Evolutionary conservation across 2,329 filamentous ascomycete species (phyloP).

Genomic region (Colletotrichum gloeosporioides): DNA sequence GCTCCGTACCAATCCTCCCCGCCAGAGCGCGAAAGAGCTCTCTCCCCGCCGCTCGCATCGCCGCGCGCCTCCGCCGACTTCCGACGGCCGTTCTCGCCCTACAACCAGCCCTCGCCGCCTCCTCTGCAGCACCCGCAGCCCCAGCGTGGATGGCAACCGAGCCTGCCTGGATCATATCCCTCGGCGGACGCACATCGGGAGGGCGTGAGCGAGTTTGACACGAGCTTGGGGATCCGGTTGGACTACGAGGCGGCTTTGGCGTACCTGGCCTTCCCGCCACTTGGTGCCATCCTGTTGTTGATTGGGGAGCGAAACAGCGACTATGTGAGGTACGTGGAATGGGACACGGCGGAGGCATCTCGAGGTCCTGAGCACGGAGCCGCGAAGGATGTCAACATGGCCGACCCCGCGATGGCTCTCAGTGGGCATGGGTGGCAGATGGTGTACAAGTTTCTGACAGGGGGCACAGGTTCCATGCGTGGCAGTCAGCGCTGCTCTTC

Average conservation of each 20-base stretch:
- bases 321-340: conserved; percentile 78
- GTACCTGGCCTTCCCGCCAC: conserved; percentile 83
- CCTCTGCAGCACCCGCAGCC: conserved; percentile 61
- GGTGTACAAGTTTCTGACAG: not conserved
- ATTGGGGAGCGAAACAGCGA: conserved; percentile 94
- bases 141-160: conserved; percentile 56
- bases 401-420: not conserved
- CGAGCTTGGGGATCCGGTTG: conserved; percentile 82
- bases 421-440: not conserved
- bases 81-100: conserved; percentile 58
- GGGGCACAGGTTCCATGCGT: conserved; percentile 81
- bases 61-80: conserved; percentile 63
- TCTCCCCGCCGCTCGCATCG: conserved; percentile 71
- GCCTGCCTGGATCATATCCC: conserved; percentile 43
- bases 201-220: conserved; percentile 85
- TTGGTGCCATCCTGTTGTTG: conserved; percentile 83
- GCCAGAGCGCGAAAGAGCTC: conserved; percentile 81
- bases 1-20: conserved; percentile 95
- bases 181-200: conserved; percentile 47
- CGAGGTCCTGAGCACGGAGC: not conserved
- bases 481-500: conserved; percentile 89
- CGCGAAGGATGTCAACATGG: not conserved
- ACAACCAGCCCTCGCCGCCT: conserved; percentile 44
- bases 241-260: conserved; percentile 92
- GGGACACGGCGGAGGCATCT: not conserved